Conservation (phyloP, 1,139 yeast species). For the Debaryomyces sp. region DNA sequence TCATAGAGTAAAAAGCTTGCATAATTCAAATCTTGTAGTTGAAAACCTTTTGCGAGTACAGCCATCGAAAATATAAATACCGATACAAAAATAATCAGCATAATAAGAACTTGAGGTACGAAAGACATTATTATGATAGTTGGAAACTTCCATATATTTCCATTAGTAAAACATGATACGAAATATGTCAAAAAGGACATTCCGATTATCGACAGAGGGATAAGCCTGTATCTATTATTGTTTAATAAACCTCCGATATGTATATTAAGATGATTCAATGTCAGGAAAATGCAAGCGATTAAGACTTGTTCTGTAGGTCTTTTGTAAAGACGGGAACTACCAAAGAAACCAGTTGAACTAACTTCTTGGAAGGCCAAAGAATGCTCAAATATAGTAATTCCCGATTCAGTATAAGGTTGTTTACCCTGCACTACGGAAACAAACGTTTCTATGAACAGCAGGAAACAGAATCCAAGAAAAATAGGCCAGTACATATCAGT, state of each 20-base stretch:
- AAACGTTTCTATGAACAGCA: conserved; percentile 73
- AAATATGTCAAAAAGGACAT: conserved; percentile 51
- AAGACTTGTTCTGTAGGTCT: conserved; percentile 59
- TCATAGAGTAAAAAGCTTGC: conserved; percentile 44
- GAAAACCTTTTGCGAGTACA: conserved; percentile 58
- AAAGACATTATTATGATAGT: conserved; percentile 56
- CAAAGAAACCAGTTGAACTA: conserved; percentile 44
- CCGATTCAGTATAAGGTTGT: conserved; percentile 65
- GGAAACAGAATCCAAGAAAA: conserved; percentile 60
- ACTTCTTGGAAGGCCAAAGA: conserved; percentile 75
- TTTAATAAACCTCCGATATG: conserved; percentile 62
- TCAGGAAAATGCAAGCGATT: conserved; percentile 52
- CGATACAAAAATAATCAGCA: conserved; percentile 54
- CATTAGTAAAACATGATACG: conserved; percentile 34
- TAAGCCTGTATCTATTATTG: conserved; percentile 54
- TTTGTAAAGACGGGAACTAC: conserved; percentile 23
- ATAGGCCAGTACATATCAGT: conserved; percentile 66
- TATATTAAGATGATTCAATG: conserved; percentile 55
- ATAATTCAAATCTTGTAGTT: conserved; percentile 47
- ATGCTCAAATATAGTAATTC: conserved; percentile 72
- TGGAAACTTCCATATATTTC: conserved; percentile 53
- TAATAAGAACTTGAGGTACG: conserved; percentile 60
- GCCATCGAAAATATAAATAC: conserved; percentile 56
- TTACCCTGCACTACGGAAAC: conserved; percentile 61
- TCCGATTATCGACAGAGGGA: conserved; percentile 65